Percentiles rank a stretch among this genome's conserved stretches.
phyloP scores from a whole-genome alignment of 352 stramenopile genomes.

The Globisporangium nodosum region DNA sequence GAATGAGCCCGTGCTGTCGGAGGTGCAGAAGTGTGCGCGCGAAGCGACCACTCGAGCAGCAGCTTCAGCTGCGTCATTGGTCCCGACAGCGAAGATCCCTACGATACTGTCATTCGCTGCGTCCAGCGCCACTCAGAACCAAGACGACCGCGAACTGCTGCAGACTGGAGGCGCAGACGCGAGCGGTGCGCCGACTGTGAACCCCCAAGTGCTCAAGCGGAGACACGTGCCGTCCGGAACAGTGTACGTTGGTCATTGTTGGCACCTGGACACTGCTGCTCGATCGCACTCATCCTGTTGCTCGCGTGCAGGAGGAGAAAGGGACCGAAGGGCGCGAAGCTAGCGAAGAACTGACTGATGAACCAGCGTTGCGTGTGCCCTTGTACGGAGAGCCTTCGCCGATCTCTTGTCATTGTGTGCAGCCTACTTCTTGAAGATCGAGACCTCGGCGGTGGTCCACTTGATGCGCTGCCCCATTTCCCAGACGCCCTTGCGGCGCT shows the following conservation, averaged over 20 bases:
- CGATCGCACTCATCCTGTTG: neutral
- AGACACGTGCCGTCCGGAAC: conserved; percentile 40
- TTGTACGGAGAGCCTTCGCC: no score
- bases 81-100: neutral
- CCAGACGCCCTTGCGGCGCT: conserved; percentile 46
- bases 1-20: conserved; percentile 26
- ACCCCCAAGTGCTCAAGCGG: conserved; percentile 29
- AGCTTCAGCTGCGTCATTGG: neutral
- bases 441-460: conserved; percentile 57
- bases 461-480: conserved; percentile 51
- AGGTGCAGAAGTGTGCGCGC: conserved; percentile 19
- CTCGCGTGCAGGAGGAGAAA: conserved; percentile 33
- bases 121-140: neutral
- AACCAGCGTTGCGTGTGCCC: neutral
- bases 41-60: neutral
- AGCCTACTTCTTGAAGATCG: conserved; percentile 23
- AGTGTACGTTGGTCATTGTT: conserved; percentile 26
- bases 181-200: neutral
- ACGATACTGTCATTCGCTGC: neutral
- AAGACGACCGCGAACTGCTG: no score
- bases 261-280: neutral
- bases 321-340: conserved; percentile 41
- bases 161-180: neutral
- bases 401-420: neutral
- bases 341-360: conserved; percentile 34